Evolutionary conservation across 257 asterid genomes (phyloP), one percentile per base, ranked within the genome.

Genomic region (Oldenlandia corymbosa): DNA sequence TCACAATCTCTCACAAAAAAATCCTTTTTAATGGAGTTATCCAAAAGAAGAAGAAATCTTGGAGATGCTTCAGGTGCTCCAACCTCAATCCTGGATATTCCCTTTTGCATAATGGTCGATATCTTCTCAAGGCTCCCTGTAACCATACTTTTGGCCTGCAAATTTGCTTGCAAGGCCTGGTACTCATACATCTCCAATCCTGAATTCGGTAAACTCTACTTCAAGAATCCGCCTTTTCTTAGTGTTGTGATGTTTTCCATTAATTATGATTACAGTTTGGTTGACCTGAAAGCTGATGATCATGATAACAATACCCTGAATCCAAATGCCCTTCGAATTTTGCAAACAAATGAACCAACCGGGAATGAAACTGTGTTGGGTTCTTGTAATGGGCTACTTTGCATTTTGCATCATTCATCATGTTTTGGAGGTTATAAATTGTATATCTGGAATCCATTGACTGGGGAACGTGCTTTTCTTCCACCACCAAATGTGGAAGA

Each of bases 311-410:
- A n/a, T n/a, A n/a, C 42, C 60, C n/a, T 17, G 37, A 28, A 1
- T 2, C 41, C 37, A 27, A 30, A 28, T 12, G 13, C 24, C 55
- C 56, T 27, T n/a, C 1, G 28, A 50, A 50, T 8, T 10, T 50
- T 50, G 24, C 6, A 12, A 49, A 49, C n/a, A n/a, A n/a, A n/a
- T n/a, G n/a, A n/a, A n/a, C 27, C 17, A 13, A 1, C 11, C 10
- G 1, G 27, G 28, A 17, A 0, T 0, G 62, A 31, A 1, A 32
- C 26, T 17, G 17, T 56, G 9, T 6, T 56, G 17, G 62, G 62
- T n/a, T 56, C 62, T 55, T 56, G 62, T 32, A 31, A 56, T n/a
- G 61, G 45, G 18, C n/a, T 56, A 45, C 45, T 56, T 7, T 56
- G 61, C 21, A 30, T 32, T 5, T 34, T 20, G 14, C 43, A 56